phyloP scores from a whole-genome alignment of 2,329 filamentous ascomycete species.

The Myriosclerotinia duriaeana region DNA sequence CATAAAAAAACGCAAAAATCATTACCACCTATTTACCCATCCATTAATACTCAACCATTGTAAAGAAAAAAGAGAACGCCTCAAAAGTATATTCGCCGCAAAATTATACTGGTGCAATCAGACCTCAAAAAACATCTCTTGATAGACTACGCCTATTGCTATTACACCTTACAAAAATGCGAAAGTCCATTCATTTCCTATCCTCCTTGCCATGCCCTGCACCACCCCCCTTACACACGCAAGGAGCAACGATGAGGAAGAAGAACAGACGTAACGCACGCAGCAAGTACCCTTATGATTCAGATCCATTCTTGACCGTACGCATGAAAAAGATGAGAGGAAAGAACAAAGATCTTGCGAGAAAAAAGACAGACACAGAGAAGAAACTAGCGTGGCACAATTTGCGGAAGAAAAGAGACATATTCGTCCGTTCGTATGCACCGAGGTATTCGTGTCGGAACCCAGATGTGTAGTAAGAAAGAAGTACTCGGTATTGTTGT shows the following conservation, averaged over 20 bases:
- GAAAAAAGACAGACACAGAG: slow-evolving; percentile 36
- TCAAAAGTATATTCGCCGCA: neutral
- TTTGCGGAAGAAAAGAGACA: slow-evolving; percentile 30
- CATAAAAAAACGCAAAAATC: slow-evolving; percentile 5
- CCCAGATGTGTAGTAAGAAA: slow-evolving; percentile 30
- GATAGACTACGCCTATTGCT: slow-evolving; percentile 44
- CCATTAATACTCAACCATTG: slow-evolving; percentile 20
- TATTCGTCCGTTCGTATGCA: slow-evolving; percentile 33
- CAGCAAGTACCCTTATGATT: slow-evolving; percentile 37
- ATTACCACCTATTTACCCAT: slow-evolving; percentile 16
- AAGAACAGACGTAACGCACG: slow-evolving; percentile 29
- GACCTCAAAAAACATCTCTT: slow-evolving; percentile 25
- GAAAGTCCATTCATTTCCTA: slow-evolving; percentile 26
- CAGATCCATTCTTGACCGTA: slow-evolving; percentile 35
- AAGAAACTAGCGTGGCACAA: slow-evolving; percentile 40
- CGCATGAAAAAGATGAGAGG: slow-evolving; percentile 34
- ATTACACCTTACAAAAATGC: slow-evolving; percentile 44
- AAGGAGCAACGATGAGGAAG: slow-evolving; percentile 34
- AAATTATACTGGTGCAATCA: slow-evolving; percentile 21
- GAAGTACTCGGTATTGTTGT: slow-evolving; percentile 29
- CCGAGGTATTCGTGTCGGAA: slow-evolving; percentile 39
- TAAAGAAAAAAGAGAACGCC: slow-evolving; percentile 21
- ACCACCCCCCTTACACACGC: slow-evolving; percentile 22
- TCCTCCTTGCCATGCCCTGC: slow-evolving; percentile 36
- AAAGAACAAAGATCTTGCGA: slow-evolving; percentile 40